phyloP scores from a whole-genome alignment of 345 rosid species.

The Moricandia moricandioides region DNA sequence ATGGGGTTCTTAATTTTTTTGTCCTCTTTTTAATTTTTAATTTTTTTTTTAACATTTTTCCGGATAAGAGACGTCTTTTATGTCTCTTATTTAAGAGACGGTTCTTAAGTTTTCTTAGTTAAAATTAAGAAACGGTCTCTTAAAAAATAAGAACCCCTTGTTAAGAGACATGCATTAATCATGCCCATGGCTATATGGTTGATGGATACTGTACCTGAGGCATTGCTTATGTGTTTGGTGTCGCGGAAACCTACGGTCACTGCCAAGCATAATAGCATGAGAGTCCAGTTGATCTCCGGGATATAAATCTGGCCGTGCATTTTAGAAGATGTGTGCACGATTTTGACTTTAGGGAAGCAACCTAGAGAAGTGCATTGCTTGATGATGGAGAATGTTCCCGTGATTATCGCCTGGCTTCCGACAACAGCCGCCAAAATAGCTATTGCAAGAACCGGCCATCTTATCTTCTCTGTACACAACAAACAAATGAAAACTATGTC shows the following conservation, averaged over 20 bases:
- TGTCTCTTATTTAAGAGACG: too few relatives aligned
- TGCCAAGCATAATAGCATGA: constrained; percentile 92
- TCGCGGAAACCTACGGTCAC: constrained; percentile 90
- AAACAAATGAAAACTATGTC: constrained; percentile 20
- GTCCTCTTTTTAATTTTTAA: too few relatives aligned
- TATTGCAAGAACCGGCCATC: constrained; percentile 95
- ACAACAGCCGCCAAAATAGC: constrained; percentile 97
- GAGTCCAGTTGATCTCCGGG: constrained; percentile 96
- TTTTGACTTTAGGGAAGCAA: constrained; percentile 90
- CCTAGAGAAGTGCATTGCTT: constrained; percentile 92
- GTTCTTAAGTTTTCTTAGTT: too few relatives aligned
- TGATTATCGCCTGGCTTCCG: constrained; percentile 94
- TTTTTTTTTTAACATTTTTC: too few relatives aligned
- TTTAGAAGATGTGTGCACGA: constrained; percentile 86
- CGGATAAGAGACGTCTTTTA: too few relatives aligned
- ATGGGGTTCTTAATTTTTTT: too few relatives aligned
- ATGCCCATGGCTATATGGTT: neutral
- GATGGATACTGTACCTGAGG: constrained; percentile 53
- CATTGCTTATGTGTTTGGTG: constrained; percentile 87
- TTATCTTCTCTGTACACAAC: constrained; percentile 60
- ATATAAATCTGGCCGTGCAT: constrained; percentile 94
- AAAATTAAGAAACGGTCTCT: too few relatives aligned
- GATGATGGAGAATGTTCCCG: constrained; percentile 95
- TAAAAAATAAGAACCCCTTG: too few relatives aligned
- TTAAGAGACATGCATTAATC: too few relatives aligned